These are phyloP conservation scores for Aleurites moluccanus DNA, from an alignment of 441 rosid genomes.

Conservation along the genomic window DNA sequence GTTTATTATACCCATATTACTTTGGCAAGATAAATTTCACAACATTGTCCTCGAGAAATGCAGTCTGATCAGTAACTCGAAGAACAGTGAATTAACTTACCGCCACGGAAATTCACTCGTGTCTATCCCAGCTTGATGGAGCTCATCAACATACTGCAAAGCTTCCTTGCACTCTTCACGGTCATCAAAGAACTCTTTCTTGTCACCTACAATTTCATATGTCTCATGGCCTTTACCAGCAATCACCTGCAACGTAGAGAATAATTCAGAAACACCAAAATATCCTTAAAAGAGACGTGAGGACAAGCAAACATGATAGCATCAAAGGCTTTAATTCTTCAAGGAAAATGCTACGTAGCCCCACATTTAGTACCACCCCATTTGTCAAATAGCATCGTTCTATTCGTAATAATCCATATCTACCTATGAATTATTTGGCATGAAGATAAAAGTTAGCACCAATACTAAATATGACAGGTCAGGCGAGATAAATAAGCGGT, in stretches of 20 bases:
- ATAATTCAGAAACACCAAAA: conserved; percentile 5
- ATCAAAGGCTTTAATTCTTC: no score
- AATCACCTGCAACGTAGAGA: conserved; percentile 53
- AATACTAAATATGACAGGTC: no score
- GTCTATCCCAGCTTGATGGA: conserved; percentile 94
- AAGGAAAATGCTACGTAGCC: no score
- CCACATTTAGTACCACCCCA: no score
- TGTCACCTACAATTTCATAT: conserved; percentile 76
- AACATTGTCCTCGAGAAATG: not conserved
- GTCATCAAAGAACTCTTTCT: conserved; percentile 82
- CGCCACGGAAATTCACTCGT: conserved; percentile 99
- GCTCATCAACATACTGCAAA: conserved; percentile 87
- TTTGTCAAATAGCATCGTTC: no score
- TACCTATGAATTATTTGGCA: no score
- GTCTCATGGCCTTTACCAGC: conserved; percentile 95
- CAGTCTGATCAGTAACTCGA: not conserved
- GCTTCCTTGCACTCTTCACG: conserved; percentile 93
- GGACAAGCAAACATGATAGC: not conserved
- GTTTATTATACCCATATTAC: not conserved
- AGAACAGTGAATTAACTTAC: conserved; percentile 41
- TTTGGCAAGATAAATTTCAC: not conserved
- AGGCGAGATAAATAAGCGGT: no score
- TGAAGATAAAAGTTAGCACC: no score
- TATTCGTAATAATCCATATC: no score
- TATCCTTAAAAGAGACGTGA: not conserved